Percentiles rank a stretch among this genome's conserved stretches.
Conservation (phyloP, 768 basidiomycete genomes). For the Lentinula sp. region DNA sequence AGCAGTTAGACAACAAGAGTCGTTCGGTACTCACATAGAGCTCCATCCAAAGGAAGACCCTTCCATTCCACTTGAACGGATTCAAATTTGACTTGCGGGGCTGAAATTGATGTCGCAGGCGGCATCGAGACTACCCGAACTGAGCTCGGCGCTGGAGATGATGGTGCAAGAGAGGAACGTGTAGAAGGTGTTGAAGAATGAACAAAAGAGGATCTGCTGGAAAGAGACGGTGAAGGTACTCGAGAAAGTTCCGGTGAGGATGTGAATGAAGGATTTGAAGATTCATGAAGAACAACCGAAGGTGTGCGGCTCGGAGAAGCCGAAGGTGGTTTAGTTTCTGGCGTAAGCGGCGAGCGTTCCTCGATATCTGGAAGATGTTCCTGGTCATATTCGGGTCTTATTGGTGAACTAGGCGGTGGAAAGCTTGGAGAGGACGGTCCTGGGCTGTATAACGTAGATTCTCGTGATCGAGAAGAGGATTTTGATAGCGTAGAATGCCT, state of each 20-base stretch:
- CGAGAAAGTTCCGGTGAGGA: constrained; percentile 2
- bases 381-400: not conserved
- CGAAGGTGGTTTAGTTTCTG: not conserved
- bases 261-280: not conserved
- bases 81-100: constrained; percentile 53
- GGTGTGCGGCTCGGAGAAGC: not conserved
- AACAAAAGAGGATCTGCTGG: not conserved
- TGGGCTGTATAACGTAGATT: constrained; percentile 4
- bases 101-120: constrained; percentile 32
- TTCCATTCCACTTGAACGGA: constrained; percentile 56
- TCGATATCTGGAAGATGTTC: not conserved
- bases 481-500: constrained; percentile 1
- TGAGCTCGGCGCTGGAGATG: not conserved
- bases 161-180: not conserved
- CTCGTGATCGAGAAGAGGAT: constrained; percentile 1
- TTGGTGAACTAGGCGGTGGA: constrained; percentile 1
- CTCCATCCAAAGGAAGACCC: constrained; percentile 63
- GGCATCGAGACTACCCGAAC: not conserved
- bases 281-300: not conserved
- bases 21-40: constrained; percentile 35
- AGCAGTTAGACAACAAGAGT: not conserved
- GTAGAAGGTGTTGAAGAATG: not conserved
- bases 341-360: not conserved
- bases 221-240: not conserved
- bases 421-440: constrained; percentile 2